phyloP scores from a whole-genome alignment of 2,329 filamentous ascomycete genomes.

The Diaporthe ampelina region DNA sequence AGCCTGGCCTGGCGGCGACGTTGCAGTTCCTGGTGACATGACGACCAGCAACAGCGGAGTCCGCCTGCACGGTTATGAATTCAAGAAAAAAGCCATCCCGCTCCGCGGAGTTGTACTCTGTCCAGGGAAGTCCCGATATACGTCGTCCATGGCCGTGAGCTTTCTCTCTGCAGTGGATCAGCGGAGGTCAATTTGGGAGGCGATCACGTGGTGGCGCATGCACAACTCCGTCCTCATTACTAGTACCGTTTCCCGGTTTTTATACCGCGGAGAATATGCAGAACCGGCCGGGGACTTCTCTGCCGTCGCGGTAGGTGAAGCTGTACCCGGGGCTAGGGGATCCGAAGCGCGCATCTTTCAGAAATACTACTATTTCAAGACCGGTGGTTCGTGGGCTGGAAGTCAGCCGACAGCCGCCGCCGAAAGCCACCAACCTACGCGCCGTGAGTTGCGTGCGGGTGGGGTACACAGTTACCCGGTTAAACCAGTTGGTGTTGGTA shows the following conservation, averaged over 20 bases:
- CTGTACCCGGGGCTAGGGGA: not conserved
- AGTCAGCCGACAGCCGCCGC: conserved; percentile 4
- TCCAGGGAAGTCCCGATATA: too few relatives aligned
- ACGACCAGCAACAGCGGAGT: not conserved
- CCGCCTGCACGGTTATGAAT: too few relatives aligned
- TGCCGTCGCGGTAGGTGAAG: not conserved
- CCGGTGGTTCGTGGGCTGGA: conserved; percentile 6
- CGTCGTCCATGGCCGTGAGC: too few relatives aligned
- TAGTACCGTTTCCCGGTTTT: not conserved
- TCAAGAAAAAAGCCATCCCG: too few relatives aligned
- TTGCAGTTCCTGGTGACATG: too few relatives aligned
- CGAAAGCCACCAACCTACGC: not conserved
- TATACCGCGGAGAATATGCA: not conserved
- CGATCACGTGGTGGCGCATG: conserved; percentile 5
- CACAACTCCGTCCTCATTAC: not conserved
- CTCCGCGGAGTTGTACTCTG: too few relatives aligned
- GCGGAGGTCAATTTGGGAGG: too few relatives aligned
- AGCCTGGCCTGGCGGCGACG: not conserved
- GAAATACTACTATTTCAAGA: not conserved
- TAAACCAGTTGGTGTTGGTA: too few relatives aligned
- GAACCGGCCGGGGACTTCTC: not conserved
- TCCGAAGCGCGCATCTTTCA: not conserved
- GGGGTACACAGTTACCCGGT: too few relatives aligned
- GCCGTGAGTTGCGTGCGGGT: not conserved
- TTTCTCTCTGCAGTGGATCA: not conserved